phyloP scores from a whole-genome alignment of 78 protist species.

The Pigoraptor vietnamica region DNA sequence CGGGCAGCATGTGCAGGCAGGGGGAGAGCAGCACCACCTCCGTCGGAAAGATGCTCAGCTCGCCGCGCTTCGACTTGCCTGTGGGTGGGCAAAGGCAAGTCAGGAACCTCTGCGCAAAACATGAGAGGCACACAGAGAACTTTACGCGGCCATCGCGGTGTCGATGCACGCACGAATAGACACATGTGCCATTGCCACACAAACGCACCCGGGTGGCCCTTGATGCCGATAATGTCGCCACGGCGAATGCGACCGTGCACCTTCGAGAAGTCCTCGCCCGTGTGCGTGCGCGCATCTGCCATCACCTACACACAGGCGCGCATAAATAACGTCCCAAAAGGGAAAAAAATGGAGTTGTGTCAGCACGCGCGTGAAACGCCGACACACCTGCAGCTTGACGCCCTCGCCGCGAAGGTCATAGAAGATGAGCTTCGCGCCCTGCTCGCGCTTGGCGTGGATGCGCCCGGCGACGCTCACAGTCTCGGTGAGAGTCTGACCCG shows the following conservation, averaged over 20 bases:
- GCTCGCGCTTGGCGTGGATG: constrained; percentile 61
- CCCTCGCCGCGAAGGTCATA: constrained; percentile 80
- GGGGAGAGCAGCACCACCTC: constrained; percentile 86
- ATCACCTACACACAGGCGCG: constrained; percentile 8
- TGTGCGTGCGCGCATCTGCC: constrained; percentile 24
- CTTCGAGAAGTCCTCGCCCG: constrained; percentile 52
- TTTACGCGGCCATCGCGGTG: too few species aligned
- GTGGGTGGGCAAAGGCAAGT: neutral
- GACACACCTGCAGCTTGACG: constrained; percentile 72
- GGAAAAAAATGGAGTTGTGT: too few species aligned
- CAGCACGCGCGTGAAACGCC: neutral
- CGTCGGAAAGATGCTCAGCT: constrained; percentile 84
- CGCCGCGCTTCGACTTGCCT: constrained; percentile 84
- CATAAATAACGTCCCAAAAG: too few species aligned
- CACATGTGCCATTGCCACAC: neutral
- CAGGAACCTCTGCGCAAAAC: neutral
- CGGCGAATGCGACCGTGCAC: constrained; percentile 63
- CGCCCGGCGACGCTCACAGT: constrained; percentile 72
- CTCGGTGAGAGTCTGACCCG: neutral
- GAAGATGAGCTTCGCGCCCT: constrained; percentile 80
- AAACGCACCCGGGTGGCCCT: constrained; percentile 76
- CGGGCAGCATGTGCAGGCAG: constrained; percentile 95
- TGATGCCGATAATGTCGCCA: constrained; percentile 97
- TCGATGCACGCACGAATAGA: neutral
- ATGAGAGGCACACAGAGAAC: too few species aligned